Evolutionary conservation across 1,284 basidiomycete species (phyloP), one percentile per base, ranked within the genome.

Genomic region (Salmacisia buchloeana): DNA sequence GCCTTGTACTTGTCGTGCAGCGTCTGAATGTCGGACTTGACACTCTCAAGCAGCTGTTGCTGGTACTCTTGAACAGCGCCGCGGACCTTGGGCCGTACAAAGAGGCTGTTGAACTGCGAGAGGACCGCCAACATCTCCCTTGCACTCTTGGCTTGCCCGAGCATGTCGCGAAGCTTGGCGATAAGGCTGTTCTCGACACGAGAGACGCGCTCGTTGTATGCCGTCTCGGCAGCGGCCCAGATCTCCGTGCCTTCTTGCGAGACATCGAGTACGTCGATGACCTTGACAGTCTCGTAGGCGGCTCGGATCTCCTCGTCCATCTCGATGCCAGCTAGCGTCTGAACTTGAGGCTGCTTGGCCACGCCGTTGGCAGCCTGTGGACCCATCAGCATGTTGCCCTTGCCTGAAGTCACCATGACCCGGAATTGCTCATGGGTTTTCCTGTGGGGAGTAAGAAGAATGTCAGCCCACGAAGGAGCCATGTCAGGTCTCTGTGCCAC

Each of bases 61-160:
- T 98, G 96, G 77, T 98, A 97, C 81, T 97, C 96, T 85, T 97
- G 92, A 64, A 98, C 97, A 43, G 94, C 94, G 69, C 94, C 94
- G 21, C 59, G 64, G 43, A 60, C 75, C 64, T 97, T 97, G n/a
- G 94, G 94, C 65, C 96, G 85, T 35, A 98, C 94, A 78, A 99
- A 97, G 35, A 98, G 83, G 1, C 91, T 91, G 81, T 98, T 97
- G 84, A 97, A 98, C 81, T 96, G 96, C 4, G 92, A 94, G 81
- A 99, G 94, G 56, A 97, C 94, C 61, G 94, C 86, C 82, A 99
- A 97, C 94, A 97, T 98, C 83, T 97, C 94, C 77, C 96, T 94
- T 1, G 96, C 94, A 76, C 96, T 97, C 58, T 92, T 85, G 29
- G 94, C 94, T 10, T 92, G 94, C n/a, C 91, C 96, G 23, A 98